These are phyloP conservation scores for Combretum micranthum DNA, from an alignment of 345 rosid species.

Conservation along the genomic window DNA sequence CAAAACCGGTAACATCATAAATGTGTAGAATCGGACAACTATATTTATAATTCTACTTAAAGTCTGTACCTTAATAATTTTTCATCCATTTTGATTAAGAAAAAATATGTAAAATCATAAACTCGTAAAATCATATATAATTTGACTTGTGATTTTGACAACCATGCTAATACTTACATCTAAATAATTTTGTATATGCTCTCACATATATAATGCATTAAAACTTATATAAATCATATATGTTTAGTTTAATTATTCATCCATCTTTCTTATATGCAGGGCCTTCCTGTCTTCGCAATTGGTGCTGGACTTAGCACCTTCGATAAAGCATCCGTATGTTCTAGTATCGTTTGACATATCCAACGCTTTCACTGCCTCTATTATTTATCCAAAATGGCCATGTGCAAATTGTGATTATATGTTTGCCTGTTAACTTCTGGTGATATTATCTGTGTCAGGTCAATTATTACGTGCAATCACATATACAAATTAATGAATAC, in stretches of 20 bases:
- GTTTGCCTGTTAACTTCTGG: not conserved
- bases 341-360: constrained; percentile 1
- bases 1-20: no score
- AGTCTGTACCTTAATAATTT: no score
- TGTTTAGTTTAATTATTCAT: not conserved
- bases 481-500: constrained; percentile 93
- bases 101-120: no score
- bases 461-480: constrained; percentile 84
- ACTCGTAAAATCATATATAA: no score
- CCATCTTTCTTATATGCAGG: constrained; percentile 35
- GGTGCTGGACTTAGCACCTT: constrained; percentile 84
- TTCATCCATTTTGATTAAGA: no score
- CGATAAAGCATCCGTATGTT: constrained; percentile 92
- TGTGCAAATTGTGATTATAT: not conserved
- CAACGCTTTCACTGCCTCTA: not conserved
- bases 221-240: not conserved
- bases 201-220: not conserved
- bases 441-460: constrained; percentile 34
- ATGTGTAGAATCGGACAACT: no score
- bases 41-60: no score
- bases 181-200: not conserved
- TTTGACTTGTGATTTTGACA: no score
- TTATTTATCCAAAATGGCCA: not conserved
- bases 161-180: no score
- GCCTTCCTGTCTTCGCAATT: constrained; percentile 74